phyloP scores from a whole-genome alignment of 2,329 filamentous ascomycete genomes.

The Xylariaceae sp. region DNA sequence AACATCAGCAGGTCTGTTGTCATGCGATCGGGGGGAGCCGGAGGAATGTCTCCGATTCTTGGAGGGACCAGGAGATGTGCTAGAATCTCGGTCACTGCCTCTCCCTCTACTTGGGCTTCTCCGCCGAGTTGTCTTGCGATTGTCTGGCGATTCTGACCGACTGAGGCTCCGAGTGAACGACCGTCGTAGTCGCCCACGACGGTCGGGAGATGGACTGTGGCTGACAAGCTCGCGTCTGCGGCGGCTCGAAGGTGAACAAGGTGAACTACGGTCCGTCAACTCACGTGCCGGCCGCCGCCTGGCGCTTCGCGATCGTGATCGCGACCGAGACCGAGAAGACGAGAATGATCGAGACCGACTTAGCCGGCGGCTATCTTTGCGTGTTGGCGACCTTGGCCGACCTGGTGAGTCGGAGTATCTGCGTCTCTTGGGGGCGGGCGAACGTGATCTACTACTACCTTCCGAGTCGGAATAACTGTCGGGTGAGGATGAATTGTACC shows the following conservation, averaged over 20 bases:
- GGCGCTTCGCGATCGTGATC: slow-evolving; percentile 35
- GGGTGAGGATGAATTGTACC: slow-evolving; percentile 30
- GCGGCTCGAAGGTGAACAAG: slow-evolving; percentile 31
- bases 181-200: slow-evolving; percentile 33
- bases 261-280: slow-evolving; percentile 33
- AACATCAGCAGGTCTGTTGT: slow-evolving; percentile 52
- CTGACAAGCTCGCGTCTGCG: slow-evolving; percentile 34
- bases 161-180: slow-evolving; percentile 33
- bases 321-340: slow-evolving; percentile 37
- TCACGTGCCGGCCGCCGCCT: slow-evolving; percentile 33
- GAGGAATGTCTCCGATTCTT: slow-evolving; percentile 49
- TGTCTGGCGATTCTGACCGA: slow-evolving; percentile 24
- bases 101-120: slow-evolving; percentile 20
- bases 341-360: slow-evolving; percentile 37
- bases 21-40: slow-evolving; percentile 44
- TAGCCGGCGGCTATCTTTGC: slow-evolving; percentile 37
- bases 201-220: slow-evolving; percentile 34
- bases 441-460: slow-evolving; percentile 29
- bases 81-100: slow-evolving; percentile 22
- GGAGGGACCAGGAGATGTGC: slow-evolving; percentile 29
- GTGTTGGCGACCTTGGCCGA: slow-evolving; percentile 38
- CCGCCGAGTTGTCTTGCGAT: slow-evolving; percentile 20
- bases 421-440: slow-evolving; percentile 46
- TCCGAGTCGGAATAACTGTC: slow-evolving; percentile 26
- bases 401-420: slow-evolving; percentile 46